Base-by-base conservation (phyloP, 2,329 filamentous ascomycete species). In the Phialocephala sp. region DNA sequence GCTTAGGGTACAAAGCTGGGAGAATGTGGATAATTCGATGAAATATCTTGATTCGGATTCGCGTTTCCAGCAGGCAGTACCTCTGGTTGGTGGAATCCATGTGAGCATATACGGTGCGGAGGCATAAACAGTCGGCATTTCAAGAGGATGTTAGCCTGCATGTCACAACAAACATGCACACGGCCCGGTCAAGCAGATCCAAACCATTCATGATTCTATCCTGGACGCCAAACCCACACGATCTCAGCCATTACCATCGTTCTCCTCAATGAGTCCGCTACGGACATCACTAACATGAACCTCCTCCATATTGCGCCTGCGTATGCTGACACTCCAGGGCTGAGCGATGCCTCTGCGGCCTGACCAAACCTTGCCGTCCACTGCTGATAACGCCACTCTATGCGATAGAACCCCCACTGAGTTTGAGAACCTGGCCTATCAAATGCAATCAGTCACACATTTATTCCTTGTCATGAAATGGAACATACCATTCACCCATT, bases 401-500 rank as follows among this genome's bases (percentile, higher is more conserved):
- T 37, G 66, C 64, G 36, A 66, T 62, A 12, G 66, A 68, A 36
- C 72, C 72, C 50, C 72, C 72, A 59, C 66, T 71, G 18, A 73
- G 67, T 58, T 71, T 69, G 50, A 73, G 69, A 47, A 73, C 63
- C 62, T 73, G 72, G 20, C 72, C 72, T 72, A 20, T 27, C 15
- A 39, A 37, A 9, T 24, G 24, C 60, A n/a, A 64, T 50, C n/a
- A 47, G n/a, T 14, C 8, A 27, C 43, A n/a, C 35, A 20, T 11
- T 36, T 39, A 60, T 9, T 43, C 20, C 24, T 9, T 39, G 41
- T 52, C 20, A 75, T 37, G 18, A 83, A 75, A 69, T n/a, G 18
- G 14, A 12, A 43, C 60, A 41, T 87, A 69, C 86, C 87, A 74
- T 89, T 89, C 74, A 89, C 85, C 87, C 87, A 89, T 77, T 88